Percentiles rank a stretch among this genome's conserved stretches.
These are phyloP conservation scores for Talaromyces atroroseus DNA, from an alignment of 2,329 filamentous ascomycete genomes.

Conservation along the genomic window DNA sequence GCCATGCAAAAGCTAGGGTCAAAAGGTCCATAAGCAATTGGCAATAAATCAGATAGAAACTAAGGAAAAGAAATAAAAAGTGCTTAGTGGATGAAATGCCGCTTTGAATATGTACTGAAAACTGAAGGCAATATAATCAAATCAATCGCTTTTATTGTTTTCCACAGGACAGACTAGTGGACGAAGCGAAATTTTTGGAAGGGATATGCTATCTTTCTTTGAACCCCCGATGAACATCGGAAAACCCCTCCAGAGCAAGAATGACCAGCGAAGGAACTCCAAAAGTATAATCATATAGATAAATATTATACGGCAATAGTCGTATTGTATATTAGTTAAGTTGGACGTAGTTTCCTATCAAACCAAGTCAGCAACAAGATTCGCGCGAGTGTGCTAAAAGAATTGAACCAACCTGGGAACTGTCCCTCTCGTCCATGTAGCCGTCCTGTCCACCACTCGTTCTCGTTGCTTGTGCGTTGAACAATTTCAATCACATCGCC, in stretches of 20 bases:
- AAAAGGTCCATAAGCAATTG: neutral
- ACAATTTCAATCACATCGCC: slow-evolving; percentile 90
- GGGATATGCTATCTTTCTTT: neutral
- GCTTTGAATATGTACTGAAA: slow-evolving; percentile 9
- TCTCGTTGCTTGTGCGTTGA: slow-evolving; percentile 75
- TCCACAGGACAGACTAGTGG: neutral
- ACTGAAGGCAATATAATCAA: no score
- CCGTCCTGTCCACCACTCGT: slow-evolving; percentile 95
- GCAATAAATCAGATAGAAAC: neutral
- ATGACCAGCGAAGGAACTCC: neutral
- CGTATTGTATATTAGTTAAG: neutral
- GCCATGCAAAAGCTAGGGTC: neutral
- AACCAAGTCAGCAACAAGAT: neutral
- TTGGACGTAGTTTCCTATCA: slow-evolving; percentile 38
- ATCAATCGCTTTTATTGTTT: neutral
- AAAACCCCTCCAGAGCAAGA: neutral
- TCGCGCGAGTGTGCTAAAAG: neutral
- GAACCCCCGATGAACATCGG: neutral
- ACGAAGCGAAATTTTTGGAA: neutral
- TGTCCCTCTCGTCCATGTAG: slow-evolving; percentile 76
- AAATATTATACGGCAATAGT: neutral
- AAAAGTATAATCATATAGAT: neutral
- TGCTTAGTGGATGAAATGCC: neutral
- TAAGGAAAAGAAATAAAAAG: neutral
- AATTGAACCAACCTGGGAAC: slow-evolving; percentile 69